A percentile compares a stretch with the other conserved stretches of the same genome.
phyloP scores from a whole-genome alignment of 2,329 filamentous ascomycete species.

The Corniculantispora saksenae region DNA sequence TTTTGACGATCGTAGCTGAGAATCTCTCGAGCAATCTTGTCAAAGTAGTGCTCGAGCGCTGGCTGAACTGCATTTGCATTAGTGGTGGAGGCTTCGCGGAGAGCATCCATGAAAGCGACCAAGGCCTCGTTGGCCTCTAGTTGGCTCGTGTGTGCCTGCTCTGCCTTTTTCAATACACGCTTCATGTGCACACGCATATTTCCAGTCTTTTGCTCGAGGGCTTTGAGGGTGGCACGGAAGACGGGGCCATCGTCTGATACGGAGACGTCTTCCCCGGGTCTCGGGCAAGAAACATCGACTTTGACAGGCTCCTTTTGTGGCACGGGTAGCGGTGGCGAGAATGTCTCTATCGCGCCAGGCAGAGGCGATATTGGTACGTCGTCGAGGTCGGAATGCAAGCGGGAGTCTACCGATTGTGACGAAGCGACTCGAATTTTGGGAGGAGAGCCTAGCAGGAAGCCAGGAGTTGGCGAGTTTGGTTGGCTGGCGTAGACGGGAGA shows the following conservation, averaged over 20 bases:
- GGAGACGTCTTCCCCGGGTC: slow-evolving; percentile 82
- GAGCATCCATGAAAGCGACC: slow-evolving; percentile 76
- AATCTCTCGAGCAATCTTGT: slow-evolving; percentile 92
- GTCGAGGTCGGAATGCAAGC: slow-evolving; percentile 72
- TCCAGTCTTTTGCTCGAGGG: slow-evolving; percentile 92
- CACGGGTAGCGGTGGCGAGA: slow-evolving; percentile 29
- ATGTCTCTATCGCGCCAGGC: slow-evolving; percentile 38
- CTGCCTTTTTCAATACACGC: slow-evolving; percentile 91
- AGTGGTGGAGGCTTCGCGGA: slow-evolving; percentile 83
- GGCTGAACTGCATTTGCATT: slow-evolving; percentile 97
- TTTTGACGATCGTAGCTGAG: slow-evolving; percentile 84
- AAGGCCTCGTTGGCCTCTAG: slow-evolving; percentile 84
- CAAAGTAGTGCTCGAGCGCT: slow-evolving; percentile 95
- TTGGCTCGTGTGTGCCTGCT: slow-evolving; percentile 80
- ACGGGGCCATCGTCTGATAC: slow-evolving; percentile 89
- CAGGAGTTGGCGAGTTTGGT: slow-evolving; percentile 68
- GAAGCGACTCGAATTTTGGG: slow-evolving; percentile 83
- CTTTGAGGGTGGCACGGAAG: slow-evolving; percentile 95
- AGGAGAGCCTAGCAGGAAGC: slow-evolving; percentile 71
- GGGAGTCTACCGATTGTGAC: slow-evolving; percentile 80
- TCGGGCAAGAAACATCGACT: slow-evolving; percentile 83
- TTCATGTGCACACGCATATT: slow-evolving; percentile 95
- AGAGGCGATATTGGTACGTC: slow-evolving; percentile 57
- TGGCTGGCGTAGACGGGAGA: slow-evolving; percentile 48
- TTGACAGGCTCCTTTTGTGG: slow-evolving; percentile 60